These are phyloP conservation scores for Graphium sp. DNA, from an alignment of 2,329 filamentous ascomycete species.

Conservation along the genomic window DNA sequence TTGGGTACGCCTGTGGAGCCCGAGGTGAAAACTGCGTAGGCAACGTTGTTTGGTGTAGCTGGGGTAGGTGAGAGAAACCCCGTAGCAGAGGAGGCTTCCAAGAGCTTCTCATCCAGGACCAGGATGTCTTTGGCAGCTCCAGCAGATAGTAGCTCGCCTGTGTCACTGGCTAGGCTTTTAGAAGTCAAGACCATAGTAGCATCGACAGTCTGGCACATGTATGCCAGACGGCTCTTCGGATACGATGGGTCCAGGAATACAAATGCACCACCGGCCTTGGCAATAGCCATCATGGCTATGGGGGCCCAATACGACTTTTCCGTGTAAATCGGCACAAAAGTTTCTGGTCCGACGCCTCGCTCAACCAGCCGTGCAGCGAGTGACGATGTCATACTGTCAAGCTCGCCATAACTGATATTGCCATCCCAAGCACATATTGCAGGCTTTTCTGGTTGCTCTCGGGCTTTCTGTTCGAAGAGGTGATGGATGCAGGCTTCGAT, in stretches of 20 bases:
- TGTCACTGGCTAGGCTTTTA: no score
- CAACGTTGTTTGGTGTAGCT: constrained; percentile 5
- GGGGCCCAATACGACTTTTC: constrained; percentile 29
- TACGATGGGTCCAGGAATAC: constrained; percentile 27
- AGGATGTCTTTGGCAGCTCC: no score
- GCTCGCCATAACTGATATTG: constrained; percentile 1
- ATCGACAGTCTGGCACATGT: no score
- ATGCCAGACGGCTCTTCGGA: constrained; percentile 18
- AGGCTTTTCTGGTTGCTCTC: not conserved
- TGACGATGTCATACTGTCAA: not conserved
- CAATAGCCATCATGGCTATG: constrained; percentile 24
- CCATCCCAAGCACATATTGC: constrained; percentile 1
- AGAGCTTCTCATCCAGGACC: no score
- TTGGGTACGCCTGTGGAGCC: constrained; percentile 7
- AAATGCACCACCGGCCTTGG: constrained; percentile 29
- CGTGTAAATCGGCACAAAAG: constrained; percentile 27
- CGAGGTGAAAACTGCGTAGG: constrained; percentile 7
- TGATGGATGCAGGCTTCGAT: constrained; percentile 1
- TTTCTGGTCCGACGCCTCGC: constrained; percentile 18
- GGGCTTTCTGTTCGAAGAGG: not conserved
- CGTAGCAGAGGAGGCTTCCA: constrained; percentile 21
- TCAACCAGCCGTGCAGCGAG: not conserved
- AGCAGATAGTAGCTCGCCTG: no score
- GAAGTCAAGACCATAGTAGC: no score
- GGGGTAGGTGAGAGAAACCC: constrained; percentile 20